A percentile compares a stretch with the other conserved stretches of the same genome.
Evolutionary conservation across 352 stramenopile genomes (phyloP).

Genomic region (Thraustotheca clavata): DNA sequence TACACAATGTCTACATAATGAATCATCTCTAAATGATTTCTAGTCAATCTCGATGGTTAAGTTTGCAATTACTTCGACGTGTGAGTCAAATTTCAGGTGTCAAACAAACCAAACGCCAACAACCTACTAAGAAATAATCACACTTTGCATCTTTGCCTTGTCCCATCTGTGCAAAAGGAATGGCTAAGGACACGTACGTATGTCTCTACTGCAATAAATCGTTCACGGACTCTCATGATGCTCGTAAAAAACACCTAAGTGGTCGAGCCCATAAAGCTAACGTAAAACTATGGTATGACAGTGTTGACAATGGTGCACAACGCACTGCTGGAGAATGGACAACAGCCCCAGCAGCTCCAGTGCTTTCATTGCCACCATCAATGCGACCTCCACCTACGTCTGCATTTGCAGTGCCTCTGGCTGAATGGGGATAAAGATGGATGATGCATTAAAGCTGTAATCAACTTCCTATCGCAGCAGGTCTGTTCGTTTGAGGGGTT

Average conservation of each 20-base stretch:
- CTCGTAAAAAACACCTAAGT: constrained; percentile 48
- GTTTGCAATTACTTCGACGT: constrained; percentile 64
- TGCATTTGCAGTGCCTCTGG: background rate
- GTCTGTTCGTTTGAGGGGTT: constrained; percentile 72
- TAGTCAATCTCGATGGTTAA: constrained; percentile 78
- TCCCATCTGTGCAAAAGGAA: constrained; percentile 8
- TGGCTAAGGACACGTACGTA: constrained; percentile 32
- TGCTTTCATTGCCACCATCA: constrained; percentile 2
- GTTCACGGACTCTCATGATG: constrained; percentile 70
- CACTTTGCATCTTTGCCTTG: background rate
- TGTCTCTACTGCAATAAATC: constrained; percentile 79
- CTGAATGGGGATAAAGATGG: constrained; percentile 14
- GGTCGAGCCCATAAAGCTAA: constrained; percentile 72
- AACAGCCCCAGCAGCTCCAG: background rate
- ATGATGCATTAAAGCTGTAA: background rate
- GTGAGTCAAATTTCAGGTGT: constrained; percentile 32
- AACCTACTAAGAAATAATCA: background rate
- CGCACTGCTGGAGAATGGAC: background rate
- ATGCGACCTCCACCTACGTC: background rate
- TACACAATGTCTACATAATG: constrained; percentile 21
- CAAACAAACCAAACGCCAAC: constrained; percentile 8
- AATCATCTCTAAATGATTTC: background rate
- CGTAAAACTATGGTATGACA: constrained; percentile 81
- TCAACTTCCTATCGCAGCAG: constrained; percentile 13
- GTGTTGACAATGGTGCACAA: constrained; percentile 28